Conservation (phyloP, 441 rosid genomes). For the Populus trichocarpa region DNA sequence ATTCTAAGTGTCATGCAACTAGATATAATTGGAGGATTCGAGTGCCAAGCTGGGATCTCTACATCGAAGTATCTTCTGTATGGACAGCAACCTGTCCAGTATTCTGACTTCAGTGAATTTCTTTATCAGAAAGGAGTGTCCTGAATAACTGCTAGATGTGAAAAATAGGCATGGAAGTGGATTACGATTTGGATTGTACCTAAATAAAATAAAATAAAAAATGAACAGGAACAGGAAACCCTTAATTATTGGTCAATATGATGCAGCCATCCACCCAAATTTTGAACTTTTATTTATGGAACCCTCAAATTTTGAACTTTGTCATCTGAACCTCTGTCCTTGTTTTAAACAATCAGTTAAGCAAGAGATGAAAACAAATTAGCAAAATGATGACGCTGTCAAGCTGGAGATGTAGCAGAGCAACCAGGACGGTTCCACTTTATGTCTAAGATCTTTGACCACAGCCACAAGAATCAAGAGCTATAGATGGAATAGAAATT, state of each 20-base stretch:
- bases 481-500: too few species aligned
- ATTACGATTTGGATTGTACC: background rate
- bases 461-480: too few species aligned
- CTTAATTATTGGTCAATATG: background rate
- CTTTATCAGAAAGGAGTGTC: background rate
- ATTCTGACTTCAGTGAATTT: background rate
- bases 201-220: background rate
- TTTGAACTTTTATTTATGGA: too few species aligned
- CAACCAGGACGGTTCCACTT: too few species aligned
- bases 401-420: too few species aligned
- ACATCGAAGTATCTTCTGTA: background rate
- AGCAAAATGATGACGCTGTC: too few species aligned
- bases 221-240: background rate
- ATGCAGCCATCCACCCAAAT: background rate
- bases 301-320: too few species aligned
- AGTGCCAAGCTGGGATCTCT: background rate
- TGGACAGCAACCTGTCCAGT: background rate
- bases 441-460: too few species aligned
- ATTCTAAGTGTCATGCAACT: background rate
- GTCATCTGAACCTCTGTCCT: too few species aligned
- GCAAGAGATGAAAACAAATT: too few species aligned
- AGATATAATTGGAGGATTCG: background rate
- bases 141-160: background rate
- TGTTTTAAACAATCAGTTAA: too few species aligned
- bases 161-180: background rate